A percentile compares a stretch with the other conserved stretches of the same genome.
Conservation (phyloP, 2,329 filamentous ascomycete species). For the Lasiodiplodia citricola region DNA sequence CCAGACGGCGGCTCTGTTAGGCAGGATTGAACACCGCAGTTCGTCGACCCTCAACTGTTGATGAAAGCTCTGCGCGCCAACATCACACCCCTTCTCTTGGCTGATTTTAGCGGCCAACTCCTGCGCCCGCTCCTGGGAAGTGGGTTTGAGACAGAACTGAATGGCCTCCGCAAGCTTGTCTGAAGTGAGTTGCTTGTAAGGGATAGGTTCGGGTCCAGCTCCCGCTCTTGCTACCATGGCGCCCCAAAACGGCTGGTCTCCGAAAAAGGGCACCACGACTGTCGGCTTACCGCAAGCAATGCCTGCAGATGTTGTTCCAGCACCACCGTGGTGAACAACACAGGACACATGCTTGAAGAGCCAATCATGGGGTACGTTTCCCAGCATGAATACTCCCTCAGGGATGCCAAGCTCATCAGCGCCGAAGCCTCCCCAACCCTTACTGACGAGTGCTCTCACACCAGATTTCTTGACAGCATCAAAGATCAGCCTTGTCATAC, state of each 20-base stretch:
- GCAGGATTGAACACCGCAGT: conserved; percentile 41
- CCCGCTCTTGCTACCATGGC: conserved; percentile 48
- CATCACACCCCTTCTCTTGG: conserved; percentile 43
- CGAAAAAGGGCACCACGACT: conserved; percentile 79
- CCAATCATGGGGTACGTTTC: conserved; percentile 89
- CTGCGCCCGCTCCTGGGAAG: conserved; percentile 42
- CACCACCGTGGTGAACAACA: conserved; percentile 87
- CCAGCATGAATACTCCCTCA: conserved; percentile 79
- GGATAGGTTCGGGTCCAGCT: conserved; percentile 46
- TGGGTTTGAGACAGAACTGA: conserved; percentile 44
- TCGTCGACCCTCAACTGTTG: conserved; percentile 46
- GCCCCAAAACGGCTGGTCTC: conserved; percentile 50
- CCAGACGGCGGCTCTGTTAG: conserved; percentile 45
- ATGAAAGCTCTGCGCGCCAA: conserved; percentile 45
- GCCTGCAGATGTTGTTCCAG: conserved; percentile 86
- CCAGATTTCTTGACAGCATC: conserved; percentile 60
- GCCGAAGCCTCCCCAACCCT: conserved; percentile 87
- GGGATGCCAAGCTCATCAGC: conserved; percentile 69
- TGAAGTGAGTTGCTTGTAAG: conserved; percentile 46
- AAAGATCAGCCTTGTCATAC: conserved; percentile 49
- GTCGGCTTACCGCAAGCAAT: conserved; percentile 81
- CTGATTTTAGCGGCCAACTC: conserved; percentile 46
- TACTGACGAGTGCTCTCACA: conserved; percentile 80
- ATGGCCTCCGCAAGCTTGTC: conserved; percentile 47
- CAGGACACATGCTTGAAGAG: conserved; percentile 80